These are phyloP conservation scores for Liriodendron chinense DNA, from an alignment of 164 flowering plant species.

Conservation along the genomic window DNA sequence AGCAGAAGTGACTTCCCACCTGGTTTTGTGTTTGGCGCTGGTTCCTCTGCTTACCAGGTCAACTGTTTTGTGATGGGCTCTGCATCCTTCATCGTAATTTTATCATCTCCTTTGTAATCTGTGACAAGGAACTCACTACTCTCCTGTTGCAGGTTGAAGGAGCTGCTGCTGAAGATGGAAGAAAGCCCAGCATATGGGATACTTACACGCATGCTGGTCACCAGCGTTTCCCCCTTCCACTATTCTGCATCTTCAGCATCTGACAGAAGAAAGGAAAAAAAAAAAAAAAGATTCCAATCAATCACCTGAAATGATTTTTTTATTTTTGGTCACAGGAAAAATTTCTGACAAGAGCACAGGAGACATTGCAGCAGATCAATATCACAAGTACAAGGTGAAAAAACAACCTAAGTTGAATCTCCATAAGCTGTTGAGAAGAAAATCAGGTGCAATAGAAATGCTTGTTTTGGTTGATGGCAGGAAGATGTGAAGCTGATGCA, in stretches of 20 bases:
- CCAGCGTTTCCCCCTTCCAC: background rate
- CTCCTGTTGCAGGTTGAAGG: constrained; percentile 15
- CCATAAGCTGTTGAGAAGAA: too few relatives aligned
- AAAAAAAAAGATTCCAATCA: too few relatives aligned
- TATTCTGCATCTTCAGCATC: too few relatives aligned
- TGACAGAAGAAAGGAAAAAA: too few relatives aligned
- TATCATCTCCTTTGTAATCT: too few relatives aligned
- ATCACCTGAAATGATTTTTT: too few relatives aligned
- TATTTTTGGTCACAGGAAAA: constrained; percentile 7
- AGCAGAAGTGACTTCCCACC: constrained; percentile 16
- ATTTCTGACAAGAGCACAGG: constrained; percentile 9
- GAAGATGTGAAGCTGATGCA: constrained; percentile 21
- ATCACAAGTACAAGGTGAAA: constrained; percentile 18
- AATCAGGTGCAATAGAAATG: background rate
- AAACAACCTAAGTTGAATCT: background rate
- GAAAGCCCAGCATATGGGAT: constrained; percentile 24
- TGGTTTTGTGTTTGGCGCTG: constrained; percentile 19
- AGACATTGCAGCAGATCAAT: constrained; percentile 16
- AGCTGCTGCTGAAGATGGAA: constrained; percentile 19
- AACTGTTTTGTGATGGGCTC: too few relatives aligned
- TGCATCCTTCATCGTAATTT: too few relatives aligned
- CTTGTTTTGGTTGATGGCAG: constrained; percentile 7
- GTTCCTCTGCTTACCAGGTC: constrained; percentile 21
- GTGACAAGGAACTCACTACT: too few relatives aligned
- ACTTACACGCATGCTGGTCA: constrained; percentile 15